These are phyloP conservation scores for Rhodotorula sp. DNA, from an alignment of 1,284 basidiomycete genomes.

Conservation along the genomic window DNA sequence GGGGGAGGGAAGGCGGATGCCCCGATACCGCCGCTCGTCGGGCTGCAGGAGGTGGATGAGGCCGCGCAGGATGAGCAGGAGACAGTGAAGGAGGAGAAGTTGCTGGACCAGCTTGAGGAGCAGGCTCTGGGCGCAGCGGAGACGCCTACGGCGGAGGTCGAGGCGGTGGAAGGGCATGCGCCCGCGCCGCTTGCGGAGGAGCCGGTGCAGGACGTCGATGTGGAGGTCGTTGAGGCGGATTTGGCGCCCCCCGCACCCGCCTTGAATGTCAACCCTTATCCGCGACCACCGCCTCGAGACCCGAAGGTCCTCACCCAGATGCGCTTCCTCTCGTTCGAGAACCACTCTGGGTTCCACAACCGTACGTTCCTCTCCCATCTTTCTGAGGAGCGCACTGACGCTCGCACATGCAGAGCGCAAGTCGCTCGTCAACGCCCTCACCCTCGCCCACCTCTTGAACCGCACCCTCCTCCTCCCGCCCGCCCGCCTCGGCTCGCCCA, in stretches of 20 bases:
- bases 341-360: slow-evolving; percentile 40
- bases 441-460: slow-evolving; percentile 31
- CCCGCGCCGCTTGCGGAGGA: not conserved
- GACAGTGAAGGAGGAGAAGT: no score
- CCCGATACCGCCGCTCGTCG: no score
- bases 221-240: not conserved
- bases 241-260: not conserved
- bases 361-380: slow-evolving; percentile 10
- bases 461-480: slow-evolving; percentile 40
- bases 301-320: not conserved
- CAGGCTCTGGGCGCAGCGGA: no score
- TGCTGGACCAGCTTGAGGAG: no score
- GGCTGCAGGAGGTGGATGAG: no score
- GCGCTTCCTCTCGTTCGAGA: slow-evolving; percentile 31
- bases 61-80: no score
- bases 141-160: no score
- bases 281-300: slow-evolving; percentile 10
- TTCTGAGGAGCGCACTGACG: not conserved
- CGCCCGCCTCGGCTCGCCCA: slow-evolving; percentile 30
- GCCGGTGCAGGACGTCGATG: not conserved
- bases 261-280: slow-evolving; percentile 21
- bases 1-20: not conserved
- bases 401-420: slow-evolving; percentile 20
- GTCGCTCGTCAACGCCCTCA: slow-evolving; percentile 38
- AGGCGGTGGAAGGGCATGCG: no score